Base-by-base conservation (phyloP, 768 basidiomycete species). In the Trametes punicea region DNA sequence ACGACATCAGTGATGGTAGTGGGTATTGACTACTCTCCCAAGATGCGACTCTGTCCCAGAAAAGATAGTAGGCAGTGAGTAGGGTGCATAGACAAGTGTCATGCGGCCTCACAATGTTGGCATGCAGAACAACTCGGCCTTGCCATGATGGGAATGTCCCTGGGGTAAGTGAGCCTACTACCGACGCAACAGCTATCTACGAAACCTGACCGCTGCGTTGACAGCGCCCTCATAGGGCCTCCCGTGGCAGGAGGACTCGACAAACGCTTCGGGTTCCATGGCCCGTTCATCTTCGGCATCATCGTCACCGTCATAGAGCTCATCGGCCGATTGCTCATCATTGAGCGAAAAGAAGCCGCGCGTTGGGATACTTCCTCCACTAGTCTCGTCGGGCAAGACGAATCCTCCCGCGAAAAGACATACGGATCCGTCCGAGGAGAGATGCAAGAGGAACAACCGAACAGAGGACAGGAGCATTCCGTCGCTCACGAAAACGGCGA, bases 161-260 rank as follows among this genome's bases (percentile, higher is more conserved):
- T 75, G 7, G 75, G 75, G 71, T 74, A 60, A 4, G 65, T 53
- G 16, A 6, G 6, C 30, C 7, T 7, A 16, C 40, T 11, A 3
- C 3, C 3, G 34, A 8, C 13, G 11, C 26, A 25, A 26, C 2
- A n/a, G n/a, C n/a, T 16, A 2, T 10, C 40, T 10, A 25, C n/a
- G 15, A 15, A 26, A 15, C 27, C 41, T 56, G 23, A 20, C 38
- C 39, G 30, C 25, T 11, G 29, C 25, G n/a, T 15, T 23, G n/a
- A 2, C 42, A 75, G 74, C 4, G 56, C 67, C 15, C 64, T 75
- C 29, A 55, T 71, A 21, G 74, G 72, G 0, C 74, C 75, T 9
- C 72, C 75, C 10, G 66, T 74, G 5, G 70, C 74, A 1, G 75
- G 75, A 21, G 71, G 70, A 6, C 62, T 77, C 0, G 74, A 73